Evolutionary conservation across 768 basidiomycete genomes (phyloP).

Genomic region (Trametes elegans): DNA sequence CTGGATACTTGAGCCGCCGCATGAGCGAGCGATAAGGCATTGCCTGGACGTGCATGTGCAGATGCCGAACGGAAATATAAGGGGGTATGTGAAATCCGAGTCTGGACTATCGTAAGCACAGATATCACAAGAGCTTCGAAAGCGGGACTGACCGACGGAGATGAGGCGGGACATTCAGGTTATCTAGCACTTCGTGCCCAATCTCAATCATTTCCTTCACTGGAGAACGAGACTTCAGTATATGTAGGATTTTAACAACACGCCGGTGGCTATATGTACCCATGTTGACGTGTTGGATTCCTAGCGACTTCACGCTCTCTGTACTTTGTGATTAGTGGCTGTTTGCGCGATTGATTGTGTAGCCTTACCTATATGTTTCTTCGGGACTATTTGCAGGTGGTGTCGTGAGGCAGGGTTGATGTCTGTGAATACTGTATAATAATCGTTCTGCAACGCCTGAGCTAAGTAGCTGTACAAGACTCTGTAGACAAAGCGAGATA

Average conservation of each 20-base stretch:
- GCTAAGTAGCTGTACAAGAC: background rate
- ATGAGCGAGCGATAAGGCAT: constrained; percentile 54
- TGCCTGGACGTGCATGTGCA: constrained; percentile 73
- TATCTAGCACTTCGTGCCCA: constrained; percentile 53
- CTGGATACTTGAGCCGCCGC: constrained; percentile 47
- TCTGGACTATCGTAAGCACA: constrained; percentile 33
- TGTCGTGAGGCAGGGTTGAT: constrained; percentile 33
- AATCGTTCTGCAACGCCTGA: constrained; percentile 26
- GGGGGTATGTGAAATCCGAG: constrained; percentile 85
- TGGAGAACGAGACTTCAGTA: constrained; percentile 26
- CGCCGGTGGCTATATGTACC: constrained; percentile 41
- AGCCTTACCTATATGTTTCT: constrained; percentile 34
- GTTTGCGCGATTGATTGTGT: background rate
- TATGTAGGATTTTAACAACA: constrained; percentile 18
- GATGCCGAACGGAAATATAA: constrained; percentile 67
- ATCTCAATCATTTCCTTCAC: constrained; percentile 48
- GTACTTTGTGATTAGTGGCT: background rate
- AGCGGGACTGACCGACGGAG: constrained; percentile 44
- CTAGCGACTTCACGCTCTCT: constrained; percentile 58
- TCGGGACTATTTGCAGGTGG: constrained; percentile 38
- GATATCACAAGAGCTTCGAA: background rate
- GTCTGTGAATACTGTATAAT: constrained; percentile 35
- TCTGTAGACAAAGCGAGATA: too few species aligned
- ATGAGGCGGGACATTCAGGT: constrained; percentile 37
- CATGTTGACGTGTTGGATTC: constrained; percentile 43